Evolutionary conservation across 768 basidiomycete species (phyloP).

Genomic region (Lentinula raphanica): DNA sequence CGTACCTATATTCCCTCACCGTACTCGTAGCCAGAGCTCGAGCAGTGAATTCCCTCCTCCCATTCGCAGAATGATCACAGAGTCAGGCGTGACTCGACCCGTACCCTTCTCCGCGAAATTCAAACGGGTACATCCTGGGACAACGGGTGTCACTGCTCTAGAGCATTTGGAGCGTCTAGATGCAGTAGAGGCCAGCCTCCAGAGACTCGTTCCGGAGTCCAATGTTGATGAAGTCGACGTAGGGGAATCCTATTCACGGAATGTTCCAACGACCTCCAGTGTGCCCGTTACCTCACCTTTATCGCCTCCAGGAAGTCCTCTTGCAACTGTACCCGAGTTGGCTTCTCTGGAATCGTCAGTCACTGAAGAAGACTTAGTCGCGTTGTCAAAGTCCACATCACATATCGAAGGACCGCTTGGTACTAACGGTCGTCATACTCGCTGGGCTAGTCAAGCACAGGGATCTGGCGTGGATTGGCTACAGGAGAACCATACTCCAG

Average conservation of each 20-base stretch:
- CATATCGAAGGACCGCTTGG: slow-evolving; percentile 51
- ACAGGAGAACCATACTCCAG: slow-evolving; percentile 31
- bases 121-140: slow-evolving; percentile 77
- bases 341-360: slow-evolving; percentile 48
- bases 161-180: slow-evolving; percentile 84
- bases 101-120: slow-evolving; percentile 84
- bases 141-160: slow-evolving; percentile 80
- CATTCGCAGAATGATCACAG: slow-evolving; percentile 57
- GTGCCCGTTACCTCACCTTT: slow-evolving; percentile 36
- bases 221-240: slow-evolving; percentile 62
- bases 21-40: slow-evolving; percentile 56
- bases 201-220: slow-evolving; percentile 58
- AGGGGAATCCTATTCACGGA: slow-evolving; percentile 35
- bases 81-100: slow-evolving; percentile 63
- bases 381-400: slow-evolving; percentile 73
- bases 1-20: slow-evolving; percentile 46
- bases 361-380: slow-evolving; percentile 65
- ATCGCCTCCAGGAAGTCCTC: slow-evolving; percentile 56
- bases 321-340: slow-evolving; percentile 54
- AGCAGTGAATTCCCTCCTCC: slow-evolving; percentile 73
- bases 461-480: slow-evolving; percentile 41
- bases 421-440: slow-evolving; percentile 22
- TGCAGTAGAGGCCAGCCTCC: slow-evolving; percentile 73
- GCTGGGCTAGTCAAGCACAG: slow-evolving; percentile 27
- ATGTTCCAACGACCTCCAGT: slow-evolving; percentile 25